A percentile compares a stretch with the other conserved stretches of the same genome.
These are phyloP conservation scores for Scalesia atractyloides DNA, from an alignment of 129 eudicot species.

Conservation along the genomic window DNA sequence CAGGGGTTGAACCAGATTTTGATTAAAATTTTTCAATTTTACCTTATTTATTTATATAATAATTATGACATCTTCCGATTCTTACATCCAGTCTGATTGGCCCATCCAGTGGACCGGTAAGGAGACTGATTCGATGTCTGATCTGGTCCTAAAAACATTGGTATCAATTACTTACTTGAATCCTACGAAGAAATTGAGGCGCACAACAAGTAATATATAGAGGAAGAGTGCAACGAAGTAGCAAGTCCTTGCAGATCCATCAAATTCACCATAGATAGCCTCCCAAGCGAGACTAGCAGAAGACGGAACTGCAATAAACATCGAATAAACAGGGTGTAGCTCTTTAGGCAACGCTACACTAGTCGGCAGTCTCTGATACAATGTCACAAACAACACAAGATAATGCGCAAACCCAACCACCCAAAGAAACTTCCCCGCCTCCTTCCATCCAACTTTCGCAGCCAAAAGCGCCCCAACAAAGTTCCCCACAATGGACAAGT, in stretches of 20 bases:
- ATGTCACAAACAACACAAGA: conserved; percentile 81
- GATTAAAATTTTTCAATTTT: too few relatives aligned
- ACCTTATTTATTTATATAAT: too few relatives aligned
- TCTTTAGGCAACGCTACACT: conserved; percentile 93
- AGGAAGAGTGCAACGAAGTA: conserved; percentile 86
- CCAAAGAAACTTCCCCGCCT: conserved; percentile 87
- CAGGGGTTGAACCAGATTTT: too few relatives aligned
- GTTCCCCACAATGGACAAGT: conserved; percentile 85
- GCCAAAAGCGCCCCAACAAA: conserved; percentile 94
- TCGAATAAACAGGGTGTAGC: conserved; percentile 90
- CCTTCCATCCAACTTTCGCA: conserved; percentile 76
- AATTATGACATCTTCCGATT: too few relatives aligned
- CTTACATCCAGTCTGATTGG: too few relatives aligned
- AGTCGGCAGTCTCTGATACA: conserved; percentile 88
- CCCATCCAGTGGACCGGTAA: too few relatives aligned
- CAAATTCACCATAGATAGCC: conserved; percentile 79
- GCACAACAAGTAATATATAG: conserved; percentile 73
- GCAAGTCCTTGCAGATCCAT: conserved; percentile 79
- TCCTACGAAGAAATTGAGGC: conserved; percentile 84
- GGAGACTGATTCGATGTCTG: too few relatives aligned
- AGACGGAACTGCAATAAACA: conserved; percentile 93
- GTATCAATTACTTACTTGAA: conserved; percentile 50
- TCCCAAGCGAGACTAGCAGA: conserved; percentile 98
- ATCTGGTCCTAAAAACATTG: too few relatives aligned
- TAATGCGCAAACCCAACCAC: conserved; percentile 93